Percentiles rank a stretch among this genome's conserved stretches.
Evolutionary conservation across 768 basidiomycete genomes (phyloP).

Genomic region (Kwoniella bestiolae): DNA sequence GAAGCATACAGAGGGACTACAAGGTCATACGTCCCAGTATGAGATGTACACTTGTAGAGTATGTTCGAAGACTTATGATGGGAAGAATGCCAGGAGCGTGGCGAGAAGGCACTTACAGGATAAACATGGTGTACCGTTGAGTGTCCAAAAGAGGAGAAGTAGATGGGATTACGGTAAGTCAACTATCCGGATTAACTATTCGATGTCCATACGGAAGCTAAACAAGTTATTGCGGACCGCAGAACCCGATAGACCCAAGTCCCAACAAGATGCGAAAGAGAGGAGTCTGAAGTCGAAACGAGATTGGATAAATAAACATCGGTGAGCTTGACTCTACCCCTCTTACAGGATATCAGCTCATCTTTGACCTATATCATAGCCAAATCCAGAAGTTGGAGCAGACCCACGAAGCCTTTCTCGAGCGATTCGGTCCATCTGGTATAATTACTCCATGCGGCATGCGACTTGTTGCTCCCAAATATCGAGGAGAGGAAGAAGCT

Average conservation of each 20-base stretch:
- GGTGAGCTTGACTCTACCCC: slow-evolving; percentile 35
- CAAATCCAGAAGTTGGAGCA: slow-evolving; percentile 17
- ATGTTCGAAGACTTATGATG: slow-evolving; percentile 60
- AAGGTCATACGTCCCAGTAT: slow-evolving; percentile 24
- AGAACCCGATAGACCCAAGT: slow-evolving; percentile 58
- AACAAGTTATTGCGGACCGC: slow-evolving; percentile 13
- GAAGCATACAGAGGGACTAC: slow-evolving; percentile 1
- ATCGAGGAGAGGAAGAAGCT: not conserved
- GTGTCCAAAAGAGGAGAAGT: slow-evolving; percentile 58
- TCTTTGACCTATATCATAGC: not conserved
- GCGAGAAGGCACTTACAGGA: slow-evolving; percentile 60
- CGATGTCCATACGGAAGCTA: not conserved
- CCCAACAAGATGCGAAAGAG: slow-evolving; percentile 55
- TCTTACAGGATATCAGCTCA: not conserved
- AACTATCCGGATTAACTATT: no score
- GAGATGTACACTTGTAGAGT: slow-evolving; percentile 52
- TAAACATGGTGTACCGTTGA: slow-evolving; percentile 59
- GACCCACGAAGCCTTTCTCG: slow-evolving; percentile 23
- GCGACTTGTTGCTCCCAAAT: slow-evolving; percentile 27
- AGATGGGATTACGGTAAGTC: slow-evolving; percentile 60
- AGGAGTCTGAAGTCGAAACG: slow-evolving; percentile 57
- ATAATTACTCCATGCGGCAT: slow-evolving; percentile 26
- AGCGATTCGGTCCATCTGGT: slow-evolving; percentile 27
- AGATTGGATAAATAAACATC: slow-evolving; percentile 58
- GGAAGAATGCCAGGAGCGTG: slow-evolving; percentile 59